Conservation (phyloP, 2,329 filamentous ascomycete genomes). For the Epichloe sibirici region DNA sequence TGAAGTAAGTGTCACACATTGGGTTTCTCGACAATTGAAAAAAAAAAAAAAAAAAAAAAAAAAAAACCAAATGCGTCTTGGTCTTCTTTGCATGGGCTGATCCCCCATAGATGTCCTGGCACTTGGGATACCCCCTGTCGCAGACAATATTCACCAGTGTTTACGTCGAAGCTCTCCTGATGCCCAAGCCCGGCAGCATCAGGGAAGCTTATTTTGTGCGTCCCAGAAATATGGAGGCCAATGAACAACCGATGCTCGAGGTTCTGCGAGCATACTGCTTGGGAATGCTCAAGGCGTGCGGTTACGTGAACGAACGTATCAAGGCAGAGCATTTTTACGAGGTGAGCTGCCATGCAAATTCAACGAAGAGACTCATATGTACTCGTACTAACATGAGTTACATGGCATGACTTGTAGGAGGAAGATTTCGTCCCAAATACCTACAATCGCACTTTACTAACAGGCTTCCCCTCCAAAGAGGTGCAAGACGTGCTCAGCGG, state of each 20-base stretch:
- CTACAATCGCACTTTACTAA: slow-evolving; percentile 68
- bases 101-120: slow-evolving; percentile 71
- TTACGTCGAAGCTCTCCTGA: slow-evolving; percentile 75
- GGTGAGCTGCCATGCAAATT: slow-evolving; percentile 31
- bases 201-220: slow-evolving; percentile 52
- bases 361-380: no score
- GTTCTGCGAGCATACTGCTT: slow-evolving; percentile 79
- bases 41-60: neutral
- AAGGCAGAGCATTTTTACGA: slow-evolving; percentile 84
- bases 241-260: slow-evolving; percentile 37
- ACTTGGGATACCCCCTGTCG: slow-evolving; percentile 87
- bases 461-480: slow-evolving; percentile 44
- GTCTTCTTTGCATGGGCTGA: neutral
- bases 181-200: slow-evolving; percentile 51
- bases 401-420: slow-evolving; percentile 41
- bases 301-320: slow-evolving; percentile 64
- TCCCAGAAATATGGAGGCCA: slow-evolving; percentile 16
- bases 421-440: slow-evolving; percentile 94
- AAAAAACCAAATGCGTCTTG: neutral
- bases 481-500: slow-evolving; percentile 42
- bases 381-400: neutral
- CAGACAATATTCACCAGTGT: slow-evolving; percentile 90
- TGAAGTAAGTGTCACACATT: slow-evolving; percentile 46
- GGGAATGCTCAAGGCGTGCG: slow-evolving; percentile 71
- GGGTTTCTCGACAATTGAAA: neutral